phyloP scores from a whole-genome alignment of 2,329 filamentous ascomycete species.

The Fonsecaea multimorphosa region DNA sequence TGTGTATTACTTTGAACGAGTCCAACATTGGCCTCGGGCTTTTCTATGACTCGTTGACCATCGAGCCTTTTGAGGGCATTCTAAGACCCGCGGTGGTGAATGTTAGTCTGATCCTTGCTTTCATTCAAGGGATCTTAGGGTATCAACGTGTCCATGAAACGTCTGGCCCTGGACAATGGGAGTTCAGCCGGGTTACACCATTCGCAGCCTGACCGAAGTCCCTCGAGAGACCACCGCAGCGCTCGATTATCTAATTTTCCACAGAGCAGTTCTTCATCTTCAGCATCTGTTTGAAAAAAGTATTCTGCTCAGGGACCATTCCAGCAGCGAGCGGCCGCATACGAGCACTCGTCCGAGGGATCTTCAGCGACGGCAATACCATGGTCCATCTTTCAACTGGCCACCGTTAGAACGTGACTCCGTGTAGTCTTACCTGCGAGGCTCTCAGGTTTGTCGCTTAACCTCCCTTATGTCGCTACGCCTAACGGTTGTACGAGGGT shows the following conservation, averaged over 20 bases:
- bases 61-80: conserved; percentile 23
- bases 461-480: too few species aligned
- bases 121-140: conserved; percentile 22
- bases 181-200: conserved; percentile 9
- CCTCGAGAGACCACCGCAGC: background rate
- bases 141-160: conserved; percentile 9
- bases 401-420: too few species aligned
- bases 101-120: conserved; percentile 12
- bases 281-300: background rate
- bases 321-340: background rate
- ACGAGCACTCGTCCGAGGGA: background rate
- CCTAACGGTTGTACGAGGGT: too few species aligned
- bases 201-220: conserved; percentile 9
- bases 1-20: conserved; percentile 17
- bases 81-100: conserved; percentile 15
- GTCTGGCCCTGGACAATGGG: conserved; percentile 10
- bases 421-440: too few species aligned
- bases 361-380: too few species aligned
- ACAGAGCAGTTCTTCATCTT: too few species aligned
- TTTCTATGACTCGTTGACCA: conserved; percentile 20
- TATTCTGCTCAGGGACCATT: background rate
- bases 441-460: too few species aligned
- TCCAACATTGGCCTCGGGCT: conserved; percentile 25
- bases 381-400: too few species aligned
- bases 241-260: background rate